Base-by-base conservation (phyloP, 73 alveolate species). In the Halteria grandinella region DNA sequence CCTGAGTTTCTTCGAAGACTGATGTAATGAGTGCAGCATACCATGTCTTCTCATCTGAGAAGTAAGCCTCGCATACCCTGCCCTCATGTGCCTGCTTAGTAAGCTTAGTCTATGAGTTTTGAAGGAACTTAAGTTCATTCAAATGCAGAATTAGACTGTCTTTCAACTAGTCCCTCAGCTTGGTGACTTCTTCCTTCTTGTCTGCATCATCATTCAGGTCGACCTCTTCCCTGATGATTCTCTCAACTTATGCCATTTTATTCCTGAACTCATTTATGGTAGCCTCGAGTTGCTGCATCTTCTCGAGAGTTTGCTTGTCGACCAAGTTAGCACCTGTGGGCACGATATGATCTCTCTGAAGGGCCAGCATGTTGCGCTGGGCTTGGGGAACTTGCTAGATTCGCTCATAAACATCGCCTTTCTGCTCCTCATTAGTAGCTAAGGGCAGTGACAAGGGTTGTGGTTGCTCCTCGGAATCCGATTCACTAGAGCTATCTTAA, bases 51-150 rank as follows among this genome's bases (percentile, higher is more conserved):
- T 53, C 64, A 1, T 40, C 48, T 20, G 47, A 14, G 39, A 28
- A 36, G 64, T 73, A 73, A 8, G 69, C 75, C 39, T 73, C 86
- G 27, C 51, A 41, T 15, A 73, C 75, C 52, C 66, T 53, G 36
- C 53, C 69, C 1, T 47, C 34, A 69, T 69, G 78, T 14, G 20
- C 29, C 21, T 39, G 15, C 47, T 62, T 62, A 34, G 15, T 18
- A 5, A 62, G 44, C 18, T 50, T 3, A 6, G 39, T 11, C 41
- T 39, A 32, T 5, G 57, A 32, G 39, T 62, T 62, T 3, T 18
- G 14, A 20, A 36, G 5, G 59, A 62, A 62, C 28, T 62, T 62
- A 8, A 62, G 51, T 27, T 62, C 34, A 39, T 62, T 62, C 60
- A 18, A 27, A 24, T 62, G 59, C 11, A 14, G n/a, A 10, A 36